Base-by-base conservation (phyloP, 2,329 filamentous ascomycete genomes). In the Alternaria triticimaculans region DNA sequence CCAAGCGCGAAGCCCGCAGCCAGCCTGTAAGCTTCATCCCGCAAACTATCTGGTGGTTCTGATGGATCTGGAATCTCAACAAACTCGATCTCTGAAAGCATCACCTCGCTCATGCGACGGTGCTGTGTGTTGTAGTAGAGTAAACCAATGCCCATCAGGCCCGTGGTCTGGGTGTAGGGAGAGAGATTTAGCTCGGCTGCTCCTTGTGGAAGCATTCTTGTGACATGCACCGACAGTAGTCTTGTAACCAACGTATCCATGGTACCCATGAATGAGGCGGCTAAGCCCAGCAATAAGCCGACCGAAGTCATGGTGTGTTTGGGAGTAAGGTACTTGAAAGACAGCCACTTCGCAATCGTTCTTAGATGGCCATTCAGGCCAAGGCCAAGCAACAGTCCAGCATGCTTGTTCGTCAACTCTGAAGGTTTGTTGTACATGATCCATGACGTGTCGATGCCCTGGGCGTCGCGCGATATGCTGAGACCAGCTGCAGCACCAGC, bases 291-390 rank as follows among this genome's bases (percentile, higher is more conserved):
- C 4, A 99, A 85, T n/a, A 99, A 84, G 10, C 96, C 96, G 58
- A 99, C 95, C 1, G 96, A 98, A 23, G 96, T 98, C 96, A 99
- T 99, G 25, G 94, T 97, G 80, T 99, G 96, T 76, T 99, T 99
- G 2, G 96, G 95, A 0, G 96, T 99, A n/a, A 99, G 84, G 72
- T 99, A 99, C 76, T 97, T 98, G 86, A 98, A 99, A 9, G 94
- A 95, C 46, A 99, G 91, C 95, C 96, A 99, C 82, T 98, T 98
- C 3, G 96, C 96, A 26, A 99, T 87, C 8, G 89, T 91, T 71
- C 93, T 96, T n/a, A 99, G 84, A 81, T 99, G 96, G 0, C 96
- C 96, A 72, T 97, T 97, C 23, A 99, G 84, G 4, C 96, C 96
- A 5, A 99, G 85, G 5, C 94, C 96, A 0, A 99, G 85, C 46